Conservation (phyloP, 2,329 filamentous ascomycete species). For the Zymoseptoria passerinii region DNA sequence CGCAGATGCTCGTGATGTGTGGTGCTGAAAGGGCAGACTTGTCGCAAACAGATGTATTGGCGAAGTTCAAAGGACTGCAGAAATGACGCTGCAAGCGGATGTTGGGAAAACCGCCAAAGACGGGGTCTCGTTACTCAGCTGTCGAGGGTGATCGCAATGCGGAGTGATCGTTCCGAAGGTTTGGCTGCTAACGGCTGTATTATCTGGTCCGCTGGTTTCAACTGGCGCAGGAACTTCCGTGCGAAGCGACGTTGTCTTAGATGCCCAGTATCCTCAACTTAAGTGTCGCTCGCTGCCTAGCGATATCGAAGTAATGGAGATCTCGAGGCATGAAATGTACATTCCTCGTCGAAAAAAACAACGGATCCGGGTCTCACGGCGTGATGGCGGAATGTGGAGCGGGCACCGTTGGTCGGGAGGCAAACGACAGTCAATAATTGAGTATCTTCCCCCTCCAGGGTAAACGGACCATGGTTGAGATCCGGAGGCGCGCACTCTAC, state of each 20-base stretch:
- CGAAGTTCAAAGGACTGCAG: background rate
- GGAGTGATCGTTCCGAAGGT: background rate
- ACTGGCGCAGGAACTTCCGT: background rate
- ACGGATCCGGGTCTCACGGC: too few relatives aligned
- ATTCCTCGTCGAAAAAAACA: background rate
- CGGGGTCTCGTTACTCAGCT: background rate
- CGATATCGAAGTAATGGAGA: too few relatives aligned
- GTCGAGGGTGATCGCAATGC: background rate
- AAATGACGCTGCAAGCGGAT: background rate
- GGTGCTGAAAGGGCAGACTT: background rate
- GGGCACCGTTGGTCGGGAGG: background rate
- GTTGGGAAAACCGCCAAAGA: background rate
- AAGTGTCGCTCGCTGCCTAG: background rate
- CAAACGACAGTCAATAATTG: background rate
- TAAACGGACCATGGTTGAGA: background rate
- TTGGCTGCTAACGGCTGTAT: background rate
- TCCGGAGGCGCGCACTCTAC: background rate
- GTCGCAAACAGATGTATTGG: background rate
- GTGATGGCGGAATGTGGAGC: background rate
- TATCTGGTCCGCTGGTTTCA: background rate
- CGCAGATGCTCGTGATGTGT: background rate
- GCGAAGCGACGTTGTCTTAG: too few relatives aligned
- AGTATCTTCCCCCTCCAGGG: background rate
- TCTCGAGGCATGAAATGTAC: background rate
- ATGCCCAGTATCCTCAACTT: too few relatives aligned